Base-by-base conservation (phyloP, 495 filamentous ascomycete genomes). In the Hypomontagnella monticulosa region DNA sequence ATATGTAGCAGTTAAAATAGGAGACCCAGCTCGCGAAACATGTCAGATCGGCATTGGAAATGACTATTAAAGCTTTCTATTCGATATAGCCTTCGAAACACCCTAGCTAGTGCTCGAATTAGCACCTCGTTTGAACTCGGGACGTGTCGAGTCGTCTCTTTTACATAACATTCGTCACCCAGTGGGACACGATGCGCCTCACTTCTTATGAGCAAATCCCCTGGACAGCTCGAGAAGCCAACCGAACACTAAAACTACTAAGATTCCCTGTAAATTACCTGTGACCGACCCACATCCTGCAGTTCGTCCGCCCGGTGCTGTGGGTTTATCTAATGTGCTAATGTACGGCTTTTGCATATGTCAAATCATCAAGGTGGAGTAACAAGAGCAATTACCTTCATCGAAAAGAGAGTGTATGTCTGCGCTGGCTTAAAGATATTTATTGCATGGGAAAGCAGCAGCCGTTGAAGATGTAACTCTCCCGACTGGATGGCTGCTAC, bases 231-330 rank as follows among this genome's bases (percentile, higher is more conserved):
- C 18, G 14, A 2, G 19, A 52, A 43, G 0, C 33, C 16, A 46
- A 40, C 49, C 30, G 2, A 40, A 37, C 20, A 65, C 40, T 60
- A 60, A 55, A 50, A 41, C 18, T 46, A 34, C 41, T 68, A 64
- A 57, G 53, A 69, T 60, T 60, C 59, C 65, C 59, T 68, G 55
- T 68, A 63, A 59, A 38, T 55, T 32, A 50, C 18, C 51, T 40
- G 57, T 59, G 54, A 55, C 37, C 30, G 60, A 51, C 50, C 60
- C 38, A 60, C 55, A 54, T 38, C 50, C 43, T 23, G 55, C 36
- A 56, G 59, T 40, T 60, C 55, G 54, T 63, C 54, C 43, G 50
- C 48, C 30, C 18, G 23, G 10, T 41, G 46, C 19, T 50, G 51
- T 62, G 40, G 38, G 20, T 43, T 40, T 41, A 32, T 54, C 16